phyloP scores from a whole-genome alignment of 2,329 filamentous ascomycete genomes.

The Xylaria arbuscula region DNA sequence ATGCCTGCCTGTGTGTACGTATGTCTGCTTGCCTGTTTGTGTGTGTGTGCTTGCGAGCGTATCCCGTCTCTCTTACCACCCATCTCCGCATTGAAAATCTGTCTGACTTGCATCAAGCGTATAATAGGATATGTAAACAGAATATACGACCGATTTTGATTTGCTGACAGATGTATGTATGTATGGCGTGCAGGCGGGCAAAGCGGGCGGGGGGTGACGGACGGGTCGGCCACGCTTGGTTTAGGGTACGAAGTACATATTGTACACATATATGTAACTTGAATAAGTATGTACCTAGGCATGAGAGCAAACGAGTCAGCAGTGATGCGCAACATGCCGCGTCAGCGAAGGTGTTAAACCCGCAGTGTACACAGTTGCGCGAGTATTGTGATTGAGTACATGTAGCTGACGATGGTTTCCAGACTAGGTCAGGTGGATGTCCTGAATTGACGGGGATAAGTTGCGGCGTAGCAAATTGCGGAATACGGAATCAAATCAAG shows the following conservation, averaged over 20 bases:
- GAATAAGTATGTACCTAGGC: no score
- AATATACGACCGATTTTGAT: background rate
- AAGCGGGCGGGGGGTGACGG: no score
- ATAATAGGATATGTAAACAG: background rate
- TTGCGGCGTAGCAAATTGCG: background rate
- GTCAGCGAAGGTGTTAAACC: conserved; percentile 5
- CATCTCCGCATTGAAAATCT: background rate
- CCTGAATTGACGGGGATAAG: background rate
- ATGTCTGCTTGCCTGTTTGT: background rate
- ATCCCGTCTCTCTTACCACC: conserved; percentile 7
- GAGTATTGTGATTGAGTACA: no score
- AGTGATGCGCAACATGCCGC: no score
- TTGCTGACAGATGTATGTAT: background rate
- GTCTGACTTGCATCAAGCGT: conserved; percentile 8
- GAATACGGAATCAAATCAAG: conserved; percentile 16
- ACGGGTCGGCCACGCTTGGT: no score
- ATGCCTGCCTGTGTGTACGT: background rate
- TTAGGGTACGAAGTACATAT: no score
- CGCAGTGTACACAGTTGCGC: no score
- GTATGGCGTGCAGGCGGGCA: no score
- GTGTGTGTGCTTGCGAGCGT: background rate
- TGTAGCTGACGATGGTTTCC: no score
- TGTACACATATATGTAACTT: no score
- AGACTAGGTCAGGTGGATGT: no score
- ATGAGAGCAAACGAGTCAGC: background rate